Base-by-base conservation (phyloP, 805 yeast genomes). In the Saccharomycopsis sp. region DNA sequence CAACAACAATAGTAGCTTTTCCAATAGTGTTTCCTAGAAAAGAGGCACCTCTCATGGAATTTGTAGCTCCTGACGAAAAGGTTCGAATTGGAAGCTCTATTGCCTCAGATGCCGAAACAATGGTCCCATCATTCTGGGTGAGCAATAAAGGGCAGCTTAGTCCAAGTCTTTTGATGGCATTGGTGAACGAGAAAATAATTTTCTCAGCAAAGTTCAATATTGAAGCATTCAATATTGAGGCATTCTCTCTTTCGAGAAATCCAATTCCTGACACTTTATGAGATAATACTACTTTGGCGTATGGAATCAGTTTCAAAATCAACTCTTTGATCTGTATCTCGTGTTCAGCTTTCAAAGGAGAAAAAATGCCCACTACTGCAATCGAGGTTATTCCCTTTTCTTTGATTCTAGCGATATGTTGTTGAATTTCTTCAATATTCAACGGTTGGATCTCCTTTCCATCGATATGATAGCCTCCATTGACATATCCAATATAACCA, bases 51-150 rank as follows among this genome's bases (percentile, higher is more conserved):
- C 78, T 65, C 76, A 76, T 75, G 9, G 78, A 75, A 61, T 76
- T 76, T 14, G 80, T 78, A 2, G 81, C 77, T 50, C 82, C 81
- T 9, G 81, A 77, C 2, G 78, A 73, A 63, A 77, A 78, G 1
- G 81, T 77, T 49, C 74, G 66, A 41, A 78, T 77, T n/a, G 81
- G 81, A 2, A 71, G 64, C 29, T 66, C 64, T 50, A 70, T 58
- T 0, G 78, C 79, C 35, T 75, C 79, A 5, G 65, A 58, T 3
- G 74, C 72, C 2, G 78, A 67, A 2, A 77, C 63, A 15, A 77
- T 73, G 0, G 82, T 78, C 3, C 81, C 82, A 60, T 78, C 81
- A 63, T 78, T 78, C 64, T 78, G 81, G 8, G 80, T 75, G 47
- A 74, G 58, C 5, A 76, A 66, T 1, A 78, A 68, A 2, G 78